Evolutionary conservation across 805 yeast genomes (phyloP), one percentile per base, ranked within the genome.

Genomic region (Pichia nakasei): DNA sequence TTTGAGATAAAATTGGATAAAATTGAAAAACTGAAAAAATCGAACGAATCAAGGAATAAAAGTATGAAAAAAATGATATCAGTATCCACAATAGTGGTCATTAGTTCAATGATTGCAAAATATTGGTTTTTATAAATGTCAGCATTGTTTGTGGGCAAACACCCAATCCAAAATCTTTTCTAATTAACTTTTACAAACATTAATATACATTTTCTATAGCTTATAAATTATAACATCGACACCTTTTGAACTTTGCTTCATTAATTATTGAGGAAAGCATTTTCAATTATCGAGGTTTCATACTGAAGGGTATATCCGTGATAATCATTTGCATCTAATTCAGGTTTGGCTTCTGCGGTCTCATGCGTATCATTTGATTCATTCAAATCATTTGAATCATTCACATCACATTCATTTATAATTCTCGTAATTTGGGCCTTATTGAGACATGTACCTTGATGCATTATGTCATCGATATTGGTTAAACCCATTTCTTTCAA

Each of bases 21-120:
- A 3, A 44, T 59, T 12, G 57, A 53, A 31, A 44, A 48, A 9
- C 43, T 52, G 33, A 56, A 52, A 43, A 41, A 43, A 20, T 49
- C 43, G n/a, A 50, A 41, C 31, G 37, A 48, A 19, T 41, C 37
- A 6, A 43, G 39, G 29, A 38, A 42, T n/a, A 46, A 43, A 34
- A 42, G 37, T 31, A 37, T 44, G 21, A 44, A 37, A 26, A 27
- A 51, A 22, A 35, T 38, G 8, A 11, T 43, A 8, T 18, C 43
- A 9, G 8, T 45, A 2, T 32, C 35, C 5, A 17, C 35, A 2
- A 32, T 32, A 9, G 20, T 32, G n/a, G 19, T 32, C 17, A 15
- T 29, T 13, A 29, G 15, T 29, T 29, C 32, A 13, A 12, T 29
- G 15, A 6, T 29, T 29, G 32, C 17, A 9, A 29, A 29, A 29